Evolutionary conservation across 805 yeast genomes (phyloP).

Genomic region (Barnettozyma vustinii): DNA sequence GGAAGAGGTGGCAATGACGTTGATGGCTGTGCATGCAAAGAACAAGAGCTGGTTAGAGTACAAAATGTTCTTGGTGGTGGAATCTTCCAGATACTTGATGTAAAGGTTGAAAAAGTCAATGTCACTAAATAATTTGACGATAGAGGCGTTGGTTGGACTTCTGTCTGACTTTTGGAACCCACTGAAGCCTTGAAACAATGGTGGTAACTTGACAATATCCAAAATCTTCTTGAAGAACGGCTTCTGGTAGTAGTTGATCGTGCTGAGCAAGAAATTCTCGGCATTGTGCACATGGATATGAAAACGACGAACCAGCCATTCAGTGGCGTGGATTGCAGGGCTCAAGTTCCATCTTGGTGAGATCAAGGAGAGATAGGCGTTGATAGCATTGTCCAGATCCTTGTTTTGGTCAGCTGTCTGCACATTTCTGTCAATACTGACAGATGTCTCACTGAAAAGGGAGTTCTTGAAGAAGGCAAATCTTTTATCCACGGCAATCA

Average conservation of each 20-base stretch:
- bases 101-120: conserved; percentile 62
- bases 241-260: conserved; percentile 74
- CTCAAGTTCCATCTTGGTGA: conserved; percentile 73
- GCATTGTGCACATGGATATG: conserved; percentile 77
- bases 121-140: conserved; percentile 73
- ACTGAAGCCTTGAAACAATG: conserved; percentile 64
- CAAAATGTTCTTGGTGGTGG: conserved; percentile 46
- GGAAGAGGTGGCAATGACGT: conserved; percentile 55
- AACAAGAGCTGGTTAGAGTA: conserved; percentile 73
- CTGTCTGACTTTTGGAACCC: conserved; percentile 61
- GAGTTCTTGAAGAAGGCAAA: conserved; percentile 66
- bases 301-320: conserved; percentile 93
- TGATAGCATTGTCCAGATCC: conserved; percentile 70
- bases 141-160: conserved; percentile 59
- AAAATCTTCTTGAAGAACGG: conserved; percentile 73
- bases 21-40: conserved; percentile 65
- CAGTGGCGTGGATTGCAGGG: conserved; percentile 77
- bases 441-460: conserved; percentile 77
- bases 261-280: conserved; percentile 63
- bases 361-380: conserved; percentile 64
- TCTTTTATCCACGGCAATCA: conserved; percentile 66
- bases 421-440: conserved; percentile 73
- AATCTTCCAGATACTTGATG: conserved; percentile 41
- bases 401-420: conserved; percentile 73
- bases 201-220: conserved; percentile 73